Evolutionary conservation across 1,284 basidiomycete genomes (phyloP).

Genomic region (Pyrrhoderma noxium): DNA sequence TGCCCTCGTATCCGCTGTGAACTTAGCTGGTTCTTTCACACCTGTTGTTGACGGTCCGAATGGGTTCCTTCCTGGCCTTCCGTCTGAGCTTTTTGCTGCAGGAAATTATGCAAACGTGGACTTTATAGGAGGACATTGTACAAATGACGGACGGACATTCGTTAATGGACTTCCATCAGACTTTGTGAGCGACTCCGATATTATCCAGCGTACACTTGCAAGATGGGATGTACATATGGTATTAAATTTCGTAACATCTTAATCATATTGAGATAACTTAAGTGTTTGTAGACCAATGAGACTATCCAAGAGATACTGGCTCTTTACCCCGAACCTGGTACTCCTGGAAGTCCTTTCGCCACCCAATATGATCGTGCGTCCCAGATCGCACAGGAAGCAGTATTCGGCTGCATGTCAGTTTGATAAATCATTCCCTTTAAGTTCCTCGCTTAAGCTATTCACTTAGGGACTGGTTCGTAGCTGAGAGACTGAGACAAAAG

Average conservation of each 20-base stretch:
- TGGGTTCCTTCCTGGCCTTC: constrained; percentile 36
- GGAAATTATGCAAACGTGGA: constrained; percentile 35
- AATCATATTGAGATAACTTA: not conserved
- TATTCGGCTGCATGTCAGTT: constrained; percentile 42
- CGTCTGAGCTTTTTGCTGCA: constrained; percentile 33
- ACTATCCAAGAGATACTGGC: constrained; percentile 31
- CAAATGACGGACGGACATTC: constrained; percentile 37
- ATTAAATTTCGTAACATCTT: not conserved
- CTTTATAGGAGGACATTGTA: constrained; percentile 38
- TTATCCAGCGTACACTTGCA: constrained; percentile 31
- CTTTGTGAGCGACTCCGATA: constrained; percentile 35
- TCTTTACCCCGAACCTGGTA: constrained; percentile 34
- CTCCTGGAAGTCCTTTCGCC: constrained; percentile 31
- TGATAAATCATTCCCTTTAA: not conserved
- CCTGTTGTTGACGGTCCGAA: constrained; percentile 33
- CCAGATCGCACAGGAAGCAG: constrained; percentile 36
- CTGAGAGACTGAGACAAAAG: constrained; percentile 28
- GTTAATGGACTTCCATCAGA: constrained; percentile 32
- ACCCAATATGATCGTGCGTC: constrained; percentile 37
- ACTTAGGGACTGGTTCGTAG: constrained; percentile 36
- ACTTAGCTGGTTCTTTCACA: constrained; percentile 30
- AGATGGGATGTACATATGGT: constrained; percentile 35
- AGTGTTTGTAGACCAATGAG: constrained; percentile 28
- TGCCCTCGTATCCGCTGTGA: constrained; percentile 33
- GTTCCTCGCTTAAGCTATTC: not conserved